Evolutionary conservation across 2,329 filamentous ascomycete species (phyloP), one percentile per base, ranked within the genome.

Genomic region (Pseudocercospora crystallina): DNA sequence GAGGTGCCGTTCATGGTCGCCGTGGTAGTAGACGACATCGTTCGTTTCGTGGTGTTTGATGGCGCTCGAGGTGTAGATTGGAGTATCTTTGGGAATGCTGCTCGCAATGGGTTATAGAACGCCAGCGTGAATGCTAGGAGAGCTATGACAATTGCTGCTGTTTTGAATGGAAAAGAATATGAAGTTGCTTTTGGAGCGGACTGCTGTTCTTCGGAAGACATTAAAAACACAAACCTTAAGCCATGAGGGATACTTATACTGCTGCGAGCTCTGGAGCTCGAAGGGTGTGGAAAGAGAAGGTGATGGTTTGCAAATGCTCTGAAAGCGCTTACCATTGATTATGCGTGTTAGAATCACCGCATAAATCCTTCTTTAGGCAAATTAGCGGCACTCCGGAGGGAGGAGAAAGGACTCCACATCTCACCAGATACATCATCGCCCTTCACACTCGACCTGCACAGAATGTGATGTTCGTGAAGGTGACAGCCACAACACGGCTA

Each of bases 41-140:
- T 62, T 57, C 70, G 68, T 31, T 63, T 44, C 11, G 55, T 47
- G 7, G 39, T 45, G 8, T 41, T 43, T n/a, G 34, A 33, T 14
- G 51, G 29, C 32, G 57, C 29, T 3, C 20, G 20, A 3, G 20
- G 20, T 7, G 20, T 26, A 30, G 50, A 12, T 20, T 44, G 62
- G 46, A 14, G 51, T 43, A 20, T 35, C 38, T 65, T 68, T 14
- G 70, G 58, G 5, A 75, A 56, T 40, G 63, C 57, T 54, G 59
- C 67, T 49, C 72, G 69, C 35, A 75, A 55, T 4, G 71, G 65
- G 38, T 60, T 67, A 48, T 71, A 72, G 61, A 76, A 65, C 53
- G 75, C 75, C 75, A 78, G 69, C 51, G 65, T 71, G 71, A 75
- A 51, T 58, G 73, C 71, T 62, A 73, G 41, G 34, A 74, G 32